Evolutionary conservation across 306 rosid genomes (phyloP).

Genomic region (Cyamopsis tetragonoloba): DNA sequence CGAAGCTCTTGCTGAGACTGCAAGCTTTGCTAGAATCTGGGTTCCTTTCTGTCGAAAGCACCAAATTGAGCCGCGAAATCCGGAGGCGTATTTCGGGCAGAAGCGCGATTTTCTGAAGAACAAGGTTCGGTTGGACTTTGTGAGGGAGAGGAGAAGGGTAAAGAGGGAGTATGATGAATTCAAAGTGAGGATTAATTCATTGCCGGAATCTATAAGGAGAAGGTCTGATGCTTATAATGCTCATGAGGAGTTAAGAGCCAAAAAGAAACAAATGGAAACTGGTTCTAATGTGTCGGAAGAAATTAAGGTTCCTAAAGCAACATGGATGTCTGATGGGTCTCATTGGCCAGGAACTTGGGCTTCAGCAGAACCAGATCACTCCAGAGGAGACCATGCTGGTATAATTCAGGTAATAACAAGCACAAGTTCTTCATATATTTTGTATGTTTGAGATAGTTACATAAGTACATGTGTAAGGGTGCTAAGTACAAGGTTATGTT

Average conservation of each 20-base stretch:
- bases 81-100: conserved; percentile 79
- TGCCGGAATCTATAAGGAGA: conserved; percentile 77
- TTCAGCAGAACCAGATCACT: conserved; percentile 65
- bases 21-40: conserved; percentile 76
- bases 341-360: conserved; percentile 94
- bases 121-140: conserved; percentile 81
- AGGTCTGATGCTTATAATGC: conserved; percentile 87
- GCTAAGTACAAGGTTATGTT: no score
- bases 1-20: conserved; percentile 87
- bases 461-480: no score
- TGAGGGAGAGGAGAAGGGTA: conserved; percentile 77
- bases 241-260: conserved; percentile 72
- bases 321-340: conserved; percentile 94
- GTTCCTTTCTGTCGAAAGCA: conserved; percentile 84
- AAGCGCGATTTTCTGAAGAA: conserved; percentile 79
- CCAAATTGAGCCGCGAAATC: conserved; percentile 69
- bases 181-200: conserved; percentile 75
- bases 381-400: conserved; percentile 87
- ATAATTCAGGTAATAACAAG: conserved; percentile 86
- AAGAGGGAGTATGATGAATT: conserved; percentile 87
- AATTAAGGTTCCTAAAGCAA: conserved; percentile 62
- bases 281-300: conserved; percentile 47
- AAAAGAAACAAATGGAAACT: conserved; percentile 74
- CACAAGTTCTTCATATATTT: no score
- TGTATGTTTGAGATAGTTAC: no score